phyloP scores from a whole-genome alignment of 1,284 basidiomycete genomes.

The Porogramme epimiltina region DNA sequence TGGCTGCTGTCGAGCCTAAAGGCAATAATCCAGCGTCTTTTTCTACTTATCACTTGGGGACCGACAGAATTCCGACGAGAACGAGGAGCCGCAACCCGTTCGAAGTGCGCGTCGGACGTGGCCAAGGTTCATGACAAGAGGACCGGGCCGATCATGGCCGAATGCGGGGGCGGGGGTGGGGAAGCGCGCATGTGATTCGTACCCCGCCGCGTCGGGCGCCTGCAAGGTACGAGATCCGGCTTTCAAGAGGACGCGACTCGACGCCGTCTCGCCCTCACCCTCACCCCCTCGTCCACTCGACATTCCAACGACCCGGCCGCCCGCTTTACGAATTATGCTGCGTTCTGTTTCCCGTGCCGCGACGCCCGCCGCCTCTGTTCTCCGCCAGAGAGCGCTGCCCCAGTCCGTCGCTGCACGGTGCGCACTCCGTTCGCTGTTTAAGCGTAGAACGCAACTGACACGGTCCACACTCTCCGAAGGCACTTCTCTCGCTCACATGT shows the following conservation, averaged over 20 bases:
- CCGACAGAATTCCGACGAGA: too few species aligned
- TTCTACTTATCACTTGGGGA: too few species aligned
- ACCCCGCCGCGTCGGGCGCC: slow-evolving; percentile 7
- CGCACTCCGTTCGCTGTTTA: neutral
- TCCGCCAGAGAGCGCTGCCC: slow-evolving; percentile 42
- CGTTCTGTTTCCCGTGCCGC: slow-evolving; percentile 16
- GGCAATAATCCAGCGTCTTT: too few species aligned
- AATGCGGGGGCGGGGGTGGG: neutral
- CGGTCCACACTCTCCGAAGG: slow-evolving; percentile 5
- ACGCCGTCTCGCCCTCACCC: too few species aligned
- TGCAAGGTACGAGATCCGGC: slow-evolving; percentile 1
- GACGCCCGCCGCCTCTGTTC: slow-evolving; percentile 29
- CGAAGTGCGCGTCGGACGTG: too few species aligned
- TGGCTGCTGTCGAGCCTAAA: too few species aligned
- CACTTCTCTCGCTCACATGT: slow-evolving; percentile 21
- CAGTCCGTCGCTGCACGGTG: slow-evolving; percentile 11
- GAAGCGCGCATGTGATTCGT: slow-evolving; percentile 12
- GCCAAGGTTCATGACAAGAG: too few species aligned
- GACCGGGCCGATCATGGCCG: too few species aligned
- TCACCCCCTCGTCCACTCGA: too few species aligned
- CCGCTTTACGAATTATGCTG: slow-evolving; percentile 9
- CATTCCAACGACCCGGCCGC: neutral
- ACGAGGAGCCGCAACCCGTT: too few species aligned
- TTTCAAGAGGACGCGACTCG: neutral
- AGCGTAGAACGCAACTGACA: too few species aligned